Evolutionary conservation across 2,329 filamentous ascomycete genomes (phyloP).

Genomic region (Alternaria triticimaculans): DNA sequence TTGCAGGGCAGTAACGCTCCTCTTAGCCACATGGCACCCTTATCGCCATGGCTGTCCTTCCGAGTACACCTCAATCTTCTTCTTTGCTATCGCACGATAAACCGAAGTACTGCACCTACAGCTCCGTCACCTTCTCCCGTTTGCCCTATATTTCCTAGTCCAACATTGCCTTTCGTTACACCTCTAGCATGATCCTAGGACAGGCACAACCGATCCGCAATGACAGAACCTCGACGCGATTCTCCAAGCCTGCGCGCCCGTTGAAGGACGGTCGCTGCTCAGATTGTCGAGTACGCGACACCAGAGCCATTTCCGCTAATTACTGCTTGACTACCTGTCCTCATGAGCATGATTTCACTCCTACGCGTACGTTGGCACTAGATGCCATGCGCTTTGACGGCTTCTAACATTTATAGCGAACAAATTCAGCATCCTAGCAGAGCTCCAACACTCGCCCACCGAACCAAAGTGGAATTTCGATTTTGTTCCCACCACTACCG

Average conservation of each 20-base stretch:
- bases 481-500: constrained; percentile 15
- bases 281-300: constrained; percentile 16
- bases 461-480: constrained; percentile 30
- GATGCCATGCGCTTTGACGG: not conserved
- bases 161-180: constrained; percentile 13
- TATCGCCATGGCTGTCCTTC: not conserved
- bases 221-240: constrained; percentile 12
- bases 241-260: constrained; percentile 6
- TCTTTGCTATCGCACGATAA: not conserved
- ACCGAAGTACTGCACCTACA: not conserved
- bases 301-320: not conserved
- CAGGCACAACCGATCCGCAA: constrained; percentile 15
- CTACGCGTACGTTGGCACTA: constrained; percentile 24
- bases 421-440: constrained; percentile 36
- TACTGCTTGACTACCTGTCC: constrained; percentile 14
- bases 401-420: constrained; percentile 26
- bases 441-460: constrained; percentile 23
- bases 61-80: not conserved
- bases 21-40: not conserved
- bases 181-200: constrained; percentile 22
- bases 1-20: not conserved
- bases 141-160: constrained; percentile 13
- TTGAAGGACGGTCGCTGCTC: constrained; percentile 14
- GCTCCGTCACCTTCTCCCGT: constrained; percentile 11
- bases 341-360: constrained; percentile 28